Evolutionary conservation across 2,329 filamentous ascomycete genomes (phyloP).

Genomic region (Dactylellina cionopaga): DNA sequence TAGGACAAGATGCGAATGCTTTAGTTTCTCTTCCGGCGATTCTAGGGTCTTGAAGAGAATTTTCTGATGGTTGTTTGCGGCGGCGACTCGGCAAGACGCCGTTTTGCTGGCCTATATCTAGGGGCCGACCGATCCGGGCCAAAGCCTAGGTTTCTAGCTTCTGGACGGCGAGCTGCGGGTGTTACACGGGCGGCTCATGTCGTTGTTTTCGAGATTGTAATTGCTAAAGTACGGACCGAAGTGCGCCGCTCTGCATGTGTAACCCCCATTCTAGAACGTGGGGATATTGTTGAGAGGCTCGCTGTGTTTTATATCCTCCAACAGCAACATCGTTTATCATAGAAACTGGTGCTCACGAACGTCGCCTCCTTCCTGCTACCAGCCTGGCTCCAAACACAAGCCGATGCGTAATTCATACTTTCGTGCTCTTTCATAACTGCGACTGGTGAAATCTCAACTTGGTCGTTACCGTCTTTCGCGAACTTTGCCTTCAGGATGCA

Average conservation of each 20-base stretch:
- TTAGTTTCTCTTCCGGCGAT: too few species aligned
- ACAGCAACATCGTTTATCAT: slow-evolving; percentile 65
- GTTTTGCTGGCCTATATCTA: background rate
- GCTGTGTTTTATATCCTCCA: slow-evolving; percentile 60
- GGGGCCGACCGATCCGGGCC: slow-evolving; percentile 24
- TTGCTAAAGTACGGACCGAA: slow-evolving; percentile 11
- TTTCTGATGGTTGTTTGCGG: too few species aligned
- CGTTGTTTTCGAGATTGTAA: slow-evolving; percentile 10
- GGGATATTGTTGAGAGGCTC: slow-evolving; percentile 12
- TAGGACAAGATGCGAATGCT: slow-evolving; percentile 1
- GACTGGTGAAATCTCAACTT: slow-evolving; percentile 66
- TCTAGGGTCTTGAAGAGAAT: too few species aligned
- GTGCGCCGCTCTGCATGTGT: slow-evolving; percentile 4
- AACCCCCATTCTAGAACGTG: slow-evolving; percentile 48
- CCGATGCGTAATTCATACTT: slow-evolving; percentile 95
- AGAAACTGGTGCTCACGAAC: slow-evolving; percentile 63
- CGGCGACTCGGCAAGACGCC: slow-evolving; percentile 22
- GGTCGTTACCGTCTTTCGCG: slow-evolving; percentile 77
- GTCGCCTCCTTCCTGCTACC: slow-evolving; percentile 22
- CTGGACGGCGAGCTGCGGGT: slow-evolving; percentile 30
- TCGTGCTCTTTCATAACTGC: slow-evolving; percentile 82
- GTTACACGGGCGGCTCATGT: background rate
- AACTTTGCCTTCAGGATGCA: slow-evolving; percentile 69
- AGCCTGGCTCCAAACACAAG: slow-evolving; percentile 62
- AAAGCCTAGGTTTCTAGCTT: background rate